phyloP scores from a whole-genome alignment of 225 moss, liverwort and hornwort species.

The Polytrichum formosum region DNA sequence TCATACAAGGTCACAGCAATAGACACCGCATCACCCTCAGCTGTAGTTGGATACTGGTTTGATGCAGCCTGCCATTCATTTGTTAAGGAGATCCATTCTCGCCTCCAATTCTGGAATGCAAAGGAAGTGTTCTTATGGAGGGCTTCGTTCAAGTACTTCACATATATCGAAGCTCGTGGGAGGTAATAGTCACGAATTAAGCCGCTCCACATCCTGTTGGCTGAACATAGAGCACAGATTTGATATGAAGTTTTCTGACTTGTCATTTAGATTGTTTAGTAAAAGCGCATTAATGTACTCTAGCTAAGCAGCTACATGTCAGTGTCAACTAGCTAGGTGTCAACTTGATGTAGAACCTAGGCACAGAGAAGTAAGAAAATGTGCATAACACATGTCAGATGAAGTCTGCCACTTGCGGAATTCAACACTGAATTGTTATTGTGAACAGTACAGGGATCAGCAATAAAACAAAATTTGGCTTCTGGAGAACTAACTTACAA shows the following conservation, averaged over 20 bases:
- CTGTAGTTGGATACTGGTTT: slow-evolving; percentile 46
- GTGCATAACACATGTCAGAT: no score
- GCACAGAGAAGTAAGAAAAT: no score
- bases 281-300: no score
- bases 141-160: slow-evolving; percentile 58
- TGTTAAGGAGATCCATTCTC: slow-evolving; percentile 71
- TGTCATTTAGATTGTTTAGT: no score
- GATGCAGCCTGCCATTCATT: slow-evolving; percentile 72
- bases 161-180: slow-evolving; percentile 69
- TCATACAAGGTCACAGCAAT: slow-evolving; percentile 36
- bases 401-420: no score
- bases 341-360: no score
- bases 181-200: slow-evolving; percentile 77
- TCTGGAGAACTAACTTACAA: slow-evolving; percentile 28
- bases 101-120: slow-evolving; percentile 69
- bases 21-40: slow-evolving; percentile 49
- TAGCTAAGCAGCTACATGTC: no score
- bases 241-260: no score
- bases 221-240: slow-evolving; percentile 28
- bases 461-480: neutral
- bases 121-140: slow-evolving; percentile 59
- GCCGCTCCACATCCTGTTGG: slow-evolving; percentile 98
- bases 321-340: no score
- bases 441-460: no score
- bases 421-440: no score